Evolutionary conservation across 257 asterid genomes (phyloP).

Genomic region (Solanum stenotomum): DNA sequence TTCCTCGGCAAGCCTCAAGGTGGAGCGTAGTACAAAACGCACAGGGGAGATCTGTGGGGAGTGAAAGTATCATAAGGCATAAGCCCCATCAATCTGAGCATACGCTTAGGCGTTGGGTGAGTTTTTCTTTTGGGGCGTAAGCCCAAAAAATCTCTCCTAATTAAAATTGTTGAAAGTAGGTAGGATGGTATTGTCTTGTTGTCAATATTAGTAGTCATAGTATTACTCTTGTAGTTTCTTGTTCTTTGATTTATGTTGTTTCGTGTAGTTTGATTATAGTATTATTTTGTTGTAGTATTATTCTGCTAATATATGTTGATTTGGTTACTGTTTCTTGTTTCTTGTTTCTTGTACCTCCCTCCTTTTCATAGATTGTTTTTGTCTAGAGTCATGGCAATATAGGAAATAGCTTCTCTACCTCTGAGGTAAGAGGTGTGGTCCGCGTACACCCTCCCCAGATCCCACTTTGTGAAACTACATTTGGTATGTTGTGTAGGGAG

Average conservation of each 20-base stretch:
- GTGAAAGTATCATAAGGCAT: background rate
- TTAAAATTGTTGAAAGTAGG: background rate
- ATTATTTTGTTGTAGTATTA: background rate
- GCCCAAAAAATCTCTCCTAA: background rate
- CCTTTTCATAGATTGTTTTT: background rate
- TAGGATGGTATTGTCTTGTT: background rate
- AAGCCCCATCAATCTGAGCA: background rate
- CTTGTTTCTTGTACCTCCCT: background rate
- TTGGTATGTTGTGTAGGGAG: background rate
- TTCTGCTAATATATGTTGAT: background rate
- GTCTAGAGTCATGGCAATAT: background rate
- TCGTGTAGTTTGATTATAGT: background rate
- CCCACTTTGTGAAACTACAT: background rate
- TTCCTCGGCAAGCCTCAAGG: background rate
- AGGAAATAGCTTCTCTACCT: background rate
- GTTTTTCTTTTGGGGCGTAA: background rate
- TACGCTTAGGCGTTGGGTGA: background rate
- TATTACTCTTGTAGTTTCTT: background rate
- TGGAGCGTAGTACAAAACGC: background rate
- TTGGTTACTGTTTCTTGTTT: background rate
- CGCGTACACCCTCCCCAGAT: background rate
- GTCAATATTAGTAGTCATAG: background rate
- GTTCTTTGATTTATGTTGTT: background rate
- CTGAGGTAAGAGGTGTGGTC: background rate
- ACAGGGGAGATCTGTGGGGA: background rate